Percentiles rank a stretch among this genome's conserved stretches.
Conservation (phyloP, 1,284 basidiomycete species). For the Ustilago xerochloae region DNA sequence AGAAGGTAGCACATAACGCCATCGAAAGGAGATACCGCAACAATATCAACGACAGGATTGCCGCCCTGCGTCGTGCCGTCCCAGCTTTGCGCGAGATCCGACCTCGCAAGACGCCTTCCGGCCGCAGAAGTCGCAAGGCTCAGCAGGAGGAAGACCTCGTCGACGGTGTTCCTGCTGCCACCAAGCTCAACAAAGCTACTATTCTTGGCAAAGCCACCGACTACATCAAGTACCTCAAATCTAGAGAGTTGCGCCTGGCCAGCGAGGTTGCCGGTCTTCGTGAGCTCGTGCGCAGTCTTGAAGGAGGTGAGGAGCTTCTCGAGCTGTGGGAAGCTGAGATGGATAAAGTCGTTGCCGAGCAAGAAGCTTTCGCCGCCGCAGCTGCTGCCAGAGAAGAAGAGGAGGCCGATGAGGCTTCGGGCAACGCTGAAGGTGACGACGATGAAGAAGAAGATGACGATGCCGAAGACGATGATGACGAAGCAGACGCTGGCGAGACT, state of each 20-base stretch:
- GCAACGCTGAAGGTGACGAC: slow-evolving; percentile 30
- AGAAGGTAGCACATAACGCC: slow-evolving; percentile 66
- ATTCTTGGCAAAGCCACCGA: slow-evolving; percentile 66
- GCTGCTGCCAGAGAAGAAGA: slow-evolving; percentile 49
- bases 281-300: slow-evolving; percentile 60
- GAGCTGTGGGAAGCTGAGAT: slow-evolving; percentile 62
- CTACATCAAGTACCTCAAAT: slow-evolving; percentile 66
- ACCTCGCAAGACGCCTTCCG: slow-evolving; percentile 54
- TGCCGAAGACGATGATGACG: slow-evolving; percentile 49
- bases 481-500: slow-evolving; percentile 37
- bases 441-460: slow-evolving; percentile 60
- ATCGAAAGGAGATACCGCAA: slow-evolving; percentile 66
- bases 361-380: slow-evolving; percentile 36
- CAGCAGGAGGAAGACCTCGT: slow-evolving; percentile 61
- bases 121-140: slow-evolving; percentile 53
- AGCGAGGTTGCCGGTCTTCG: slow-evolving; percentile 60
- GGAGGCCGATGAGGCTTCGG: slow-evolving; percentile 32
- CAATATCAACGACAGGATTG: slow-evolving; percentile 67
- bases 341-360: slow-evolving; percentile 54
- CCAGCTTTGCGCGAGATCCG: slow-evolving; percentile 75
- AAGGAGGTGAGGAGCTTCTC: slow-evolving; percentile 65
- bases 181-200: slow-evolving; percentile 67
- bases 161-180: slow-evolving; percentile 66
- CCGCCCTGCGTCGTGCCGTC: slow-evolving; percentile 76
- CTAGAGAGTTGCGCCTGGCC: slow-evolving; percentile 56